phyloP scores from a whole-genome alignment of 2,329 filamentous ascomycete species.

The Chaetomium sp. region DNA sequence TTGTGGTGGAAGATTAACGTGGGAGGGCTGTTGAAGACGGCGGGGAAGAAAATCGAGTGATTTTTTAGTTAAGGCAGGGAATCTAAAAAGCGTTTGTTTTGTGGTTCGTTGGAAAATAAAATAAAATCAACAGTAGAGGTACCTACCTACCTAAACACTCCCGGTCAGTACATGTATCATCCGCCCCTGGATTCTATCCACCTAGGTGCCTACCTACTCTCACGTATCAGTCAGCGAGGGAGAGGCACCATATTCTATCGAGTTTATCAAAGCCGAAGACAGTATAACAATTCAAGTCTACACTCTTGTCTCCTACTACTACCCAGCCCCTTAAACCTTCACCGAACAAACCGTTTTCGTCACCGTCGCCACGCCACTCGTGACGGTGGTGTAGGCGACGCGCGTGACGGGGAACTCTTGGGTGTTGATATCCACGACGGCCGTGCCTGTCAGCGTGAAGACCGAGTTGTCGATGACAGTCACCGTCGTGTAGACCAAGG shows the following conservation, averaged over 20 bases:
- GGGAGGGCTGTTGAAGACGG: background rate
- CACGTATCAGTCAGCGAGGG: too few species aligned
- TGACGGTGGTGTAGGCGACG: conserved; percentile 12
- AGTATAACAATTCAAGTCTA: too few species aligned
- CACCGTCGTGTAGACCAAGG: conserved; percentile 26
- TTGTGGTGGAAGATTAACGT: conserved; percentile 2
- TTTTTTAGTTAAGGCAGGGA: background rate
- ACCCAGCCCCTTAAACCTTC: too few species aligned
- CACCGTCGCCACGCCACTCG: conserved; percentile 5
- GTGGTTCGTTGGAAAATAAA: too few species aligned
- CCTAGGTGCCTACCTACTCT: too few species aligned
- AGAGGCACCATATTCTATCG: too few species aligned
- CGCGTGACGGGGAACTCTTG: conserved; percentile 21
- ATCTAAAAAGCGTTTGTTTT: background rate
- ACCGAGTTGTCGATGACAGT: conserved; percentile 23
- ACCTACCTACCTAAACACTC: too few species aligned
- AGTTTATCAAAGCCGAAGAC: too few species aligned
- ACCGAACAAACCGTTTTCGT: conserved; percentile 17
- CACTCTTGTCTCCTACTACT: too few species aligned
- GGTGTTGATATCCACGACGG: conserved; percentile 24
- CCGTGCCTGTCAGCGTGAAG: conserved; percentile 27
- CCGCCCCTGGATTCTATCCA: too few species aligned
- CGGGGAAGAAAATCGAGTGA: background rate
- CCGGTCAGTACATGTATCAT: too few species aligned
- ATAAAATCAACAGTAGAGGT: too few species aligned